phyloP scores from a whole-genome alignment of 106 monocot genomes.

The Narthecium ossifragum region DNA sequence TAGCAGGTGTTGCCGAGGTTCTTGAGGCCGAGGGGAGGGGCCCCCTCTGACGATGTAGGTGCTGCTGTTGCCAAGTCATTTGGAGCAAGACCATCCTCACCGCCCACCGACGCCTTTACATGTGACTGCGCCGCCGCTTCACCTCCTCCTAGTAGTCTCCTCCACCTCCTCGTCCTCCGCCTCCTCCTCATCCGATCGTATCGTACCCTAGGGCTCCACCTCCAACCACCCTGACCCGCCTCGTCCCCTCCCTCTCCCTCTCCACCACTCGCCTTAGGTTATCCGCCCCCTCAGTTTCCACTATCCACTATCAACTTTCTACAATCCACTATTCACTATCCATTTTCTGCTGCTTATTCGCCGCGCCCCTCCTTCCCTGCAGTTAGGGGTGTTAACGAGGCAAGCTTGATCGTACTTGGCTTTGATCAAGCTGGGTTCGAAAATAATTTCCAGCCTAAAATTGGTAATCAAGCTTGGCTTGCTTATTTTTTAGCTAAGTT shows the following conservation, averaged over 20 bases:
- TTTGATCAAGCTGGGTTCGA: no score
- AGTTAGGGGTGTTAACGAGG: no score
- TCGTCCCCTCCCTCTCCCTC: neutral
- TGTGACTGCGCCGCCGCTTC: conserved; percentile 2
- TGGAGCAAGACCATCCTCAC: conserved; percentile 42
- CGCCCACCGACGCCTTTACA: conserved; percentile 10
- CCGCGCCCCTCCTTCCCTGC: no score
- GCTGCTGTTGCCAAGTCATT: conserved; percentile 52
- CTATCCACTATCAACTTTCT: no score
- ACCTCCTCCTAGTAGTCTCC: neutral
- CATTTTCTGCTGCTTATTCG: no score
- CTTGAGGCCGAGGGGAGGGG: conserved; percentile 67
- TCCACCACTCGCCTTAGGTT: no score
- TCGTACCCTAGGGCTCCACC: conserved; percentile 10
- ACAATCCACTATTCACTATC: no score
- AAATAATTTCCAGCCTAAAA: no score
- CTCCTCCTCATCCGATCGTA: conserved; percentile 46
- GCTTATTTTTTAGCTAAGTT: no score
- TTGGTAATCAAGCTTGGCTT: no score
- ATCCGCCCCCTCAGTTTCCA: no score
- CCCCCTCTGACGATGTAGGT: conserved; percentile 29
- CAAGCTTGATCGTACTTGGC: no score
- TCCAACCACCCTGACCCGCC: neutral
- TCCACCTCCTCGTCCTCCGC: conserved; percentile 4
- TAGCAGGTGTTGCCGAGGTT: conserved; percentile 97